Evolutionary conservation across 164 flowering plant species (phyloP), one percentile per base, ranked within the genome.

Genomic region (Kalanchoe fedtschenkoi): DNA sequence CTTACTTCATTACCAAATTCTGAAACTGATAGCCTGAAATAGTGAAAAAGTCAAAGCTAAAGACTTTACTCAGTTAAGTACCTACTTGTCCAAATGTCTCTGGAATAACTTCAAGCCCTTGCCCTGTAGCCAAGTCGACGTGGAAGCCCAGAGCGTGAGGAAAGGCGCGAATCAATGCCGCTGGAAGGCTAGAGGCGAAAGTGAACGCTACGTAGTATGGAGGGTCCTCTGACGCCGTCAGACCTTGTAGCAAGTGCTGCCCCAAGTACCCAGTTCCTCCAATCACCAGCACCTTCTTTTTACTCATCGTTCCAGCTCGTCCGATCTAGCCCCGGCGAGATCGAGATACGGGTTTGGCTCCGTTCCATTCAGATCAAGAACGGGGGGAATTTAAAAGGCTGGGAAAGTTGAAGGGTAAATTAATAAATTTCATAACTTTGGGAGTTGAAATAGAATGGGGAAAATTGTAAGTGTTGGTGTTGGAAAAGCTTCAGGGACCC

Each of bases 251-350:
- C 6, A 92, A 78, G 68, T 92, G 96, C 75, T 89, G 96, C 34
- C 98, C 98, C 56, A 89, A 70, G 76, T 92, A 92, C 0, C 98
- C 98, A 0, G 81, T 89, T 61, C 98, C 96, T 47, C 98, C 98
- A 16, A 92, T 76, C 37, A 92, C 82, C 73, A 92, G 53, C 34
- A 89, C 79, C 71, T 64, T 81, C 87, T 77, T 82, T 73, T 66
- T 72, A 34, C 61, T 61, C 84, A 77, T 81, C 67, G 42, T 37
- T 61, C 63, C 69, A 32, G 35, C 63, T 46, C 66, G 19, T 32
- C 32, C 64, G 64, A 35, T 11, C 28, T 44, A 66, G 34, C 21
- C 32, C 22, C 68, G 43, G 59, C 58, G 47, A 15, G 16, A 41
- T 39, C 43, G 6, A 51, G 56, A 51, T 51, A 15, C 32, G 32